Evolutionary conservation across 805 yeast species (phyloP), one percentile per base, ranked within the genome.

Genomic region (Blastobotrys mokoenaii): DNA sequence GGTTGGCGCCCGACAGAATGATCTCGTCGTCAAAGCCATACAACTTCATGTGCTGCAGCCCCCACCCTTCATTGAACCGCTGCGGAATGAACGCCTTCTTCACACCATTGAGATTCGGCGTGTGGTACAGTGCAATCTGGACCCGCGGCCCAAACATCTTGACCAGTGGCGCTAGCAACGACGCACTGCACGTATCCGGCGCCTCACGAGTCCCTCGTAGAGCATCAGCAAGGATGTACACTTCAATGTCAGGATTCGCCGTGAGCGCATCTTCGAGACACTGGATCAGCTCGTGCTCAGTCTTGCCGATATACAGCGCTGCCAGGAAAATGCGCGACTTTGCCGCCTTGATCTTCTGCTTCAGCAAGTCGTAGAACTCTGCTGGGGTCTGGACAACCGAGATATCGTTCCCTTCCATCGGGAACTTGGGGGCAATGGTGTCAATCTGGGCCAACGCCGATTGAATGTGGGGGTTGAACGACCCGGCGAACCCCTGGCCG

Each of bases 1-100:
- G 70, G 58, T 93, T 93, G 2, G 98, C 98, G 5, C 97, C 98
- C 14, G 84, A 76, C 29, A 93, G 70, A 15, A 93, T 74, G 36
- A 93, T 78, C 59, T 89, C 96, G 56, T 87, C 79, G 62, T 93
- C 98, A 57, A 89, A 80, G 1, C 98, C 98, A 62, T 93, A 93
- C 25, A 93, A 73, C 62, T 93, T 93, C 97, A 93, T 93, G 60
- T 93, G 98, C 63, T 93, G 98, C 43, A 93, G 72, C 0, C 98
- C 98, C 54, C 75, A 71, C 2, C 94, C 89, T 66, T 93, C 98
- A 63, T 89, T 88, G 51, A 90, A 71, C 51, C 98, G 73, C 48
- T 75, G 81, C 0, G 98, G 98, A 2, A 87, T 71, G 38, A 84
- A 39, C 7, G 65, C 53, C 57, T 80, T 79, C 46, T 76, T 73